Conservation (phyloP, 75 land plant genomes). For the Selaginella tamariscina region DNA sequence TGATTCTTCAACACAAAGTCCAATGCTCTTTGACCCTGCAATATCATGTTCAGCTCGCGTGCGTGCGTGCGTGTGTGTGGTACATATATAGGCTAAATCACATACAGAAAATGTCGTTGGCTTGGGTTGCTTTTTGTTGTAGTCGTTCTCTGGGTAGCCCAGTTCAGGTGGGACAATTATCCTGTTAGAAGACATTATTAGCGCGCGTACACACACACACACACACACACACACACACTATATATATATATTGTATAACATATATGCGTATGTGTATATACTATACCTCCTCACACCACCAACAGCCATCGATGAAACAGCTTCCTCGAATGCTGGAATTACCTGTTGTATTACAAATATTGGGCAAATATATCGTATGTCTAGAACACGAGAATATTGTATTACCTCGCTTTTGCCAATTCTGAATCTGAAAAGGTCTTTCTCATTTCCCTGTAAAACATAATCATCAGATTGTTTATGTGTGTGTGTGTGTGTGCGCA, state of each 20-base stretch:
- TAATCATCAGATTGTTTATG: neutral
- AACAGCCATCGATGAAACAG: constrained; percentile 57
- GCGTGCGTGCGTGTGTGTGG: neutral
- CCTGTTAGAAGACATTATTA: constrained; percentile 52
- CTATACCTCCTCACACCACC: constrained; percentile 78
- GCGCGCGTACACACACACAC: too few relatives aligned
- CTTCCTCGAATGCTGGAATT: constrained; percentile 96
- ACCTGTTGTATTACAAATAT: constrained; percentile 56
- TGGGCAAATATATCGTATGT: neutral
- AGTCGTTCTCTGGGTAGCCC: constrained; percentile 90
- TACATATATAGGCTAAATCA: neutral
- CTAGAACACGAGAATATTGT: neutral
- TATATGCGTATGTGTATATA: neutral
- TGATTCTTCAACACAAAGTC: constrained; percentile 93
- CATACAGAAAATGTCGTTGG: constrained; percentile 92
- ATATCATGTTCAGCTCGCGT: too few relatives aligned
- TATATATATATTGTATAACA: neutral
- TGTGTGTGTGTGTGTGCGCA: too few relatives aligned
- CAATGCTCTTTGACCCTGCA: constrained; percentile 87
- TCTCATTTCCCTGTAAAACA: constrained; percentile 67
- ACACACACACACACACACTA: too few relatives aligned
- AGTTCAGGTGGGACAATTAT: constrained; percentile 92
- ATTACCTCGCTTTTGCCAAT: constrained; percentile 64
- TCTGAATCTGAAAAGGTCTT: constrained; percentile 64
- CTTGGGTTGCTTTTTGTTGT: constrained; percentile 66